Evolutionary conservation across 768 basidiomycete genomes (phyloP).

Genomic region (Artomyces pyxidatus): DNA sequence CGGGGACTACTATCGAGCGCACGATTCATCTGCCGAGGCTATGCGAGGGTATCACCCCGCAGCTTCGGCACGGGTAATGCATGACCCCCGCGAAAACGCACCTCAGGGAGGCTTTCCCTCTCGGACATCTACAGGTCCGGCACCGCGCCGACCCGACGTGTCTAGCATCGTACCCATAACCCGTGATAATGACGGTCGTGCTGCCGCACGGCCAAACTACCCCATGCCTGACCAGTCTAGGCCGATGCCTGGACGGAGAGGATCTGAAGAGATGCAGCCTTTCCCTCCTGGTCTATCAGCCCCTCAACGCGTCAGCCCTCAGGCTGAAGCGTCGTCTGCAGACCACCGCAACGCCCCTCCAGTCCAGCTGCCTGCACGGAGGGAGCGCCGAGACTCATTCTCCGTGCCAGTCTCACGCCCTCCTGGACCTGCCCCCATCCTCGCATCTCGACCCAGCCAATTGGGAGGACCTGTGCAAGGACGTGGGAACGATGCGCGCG

Average conservation of each 20-base stretch:
- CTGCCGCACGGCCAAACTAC: not conserved
- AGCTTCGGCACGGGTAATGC: too few relatives aligned
- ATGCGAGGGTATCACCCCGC: too few relatives aligned
- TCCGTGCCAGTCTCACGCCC: not conserved
- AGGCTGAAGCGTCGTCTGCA: conserved; percentile 2
- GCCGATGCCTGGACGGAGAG: not conserved
- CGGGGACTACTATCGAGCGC: conserved; percentile 11
- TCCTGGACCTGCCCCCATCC: not conserved
- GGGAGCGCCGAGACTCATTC: conserved; percentile 13
- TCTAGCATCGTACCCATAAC: not conserved
- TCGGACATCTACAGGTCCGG: not conserved
- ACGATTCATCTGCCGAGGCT: too few relatives aligned
- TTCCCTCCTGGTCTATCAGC: not conserved
- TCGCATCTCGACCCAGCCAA: not conserved
- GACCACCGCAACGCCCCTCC: not conserved
- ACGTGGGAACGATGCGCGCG: not conserved
- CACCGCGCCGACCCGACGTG: not conserved
- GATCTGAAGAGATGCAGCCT: not conserved
- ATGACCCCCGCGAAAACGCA: not conserved
- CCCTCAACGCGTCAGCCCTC: not conserved
- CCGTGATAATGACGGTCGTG: not conserved
- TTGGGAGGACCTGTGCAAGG: not conserved
- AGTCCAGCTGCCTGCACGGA: too few relatives aligned
- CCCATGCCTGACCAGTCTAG: too few relatives aligned
- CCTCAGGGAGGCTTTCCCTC: too few relatives aligned